These are phyloP conservation scores for Trichoderma simmonsii DNA, from an alignment of 2,329 filamentous ascomycete genomes.

Conservation along the genomic window DNA sequence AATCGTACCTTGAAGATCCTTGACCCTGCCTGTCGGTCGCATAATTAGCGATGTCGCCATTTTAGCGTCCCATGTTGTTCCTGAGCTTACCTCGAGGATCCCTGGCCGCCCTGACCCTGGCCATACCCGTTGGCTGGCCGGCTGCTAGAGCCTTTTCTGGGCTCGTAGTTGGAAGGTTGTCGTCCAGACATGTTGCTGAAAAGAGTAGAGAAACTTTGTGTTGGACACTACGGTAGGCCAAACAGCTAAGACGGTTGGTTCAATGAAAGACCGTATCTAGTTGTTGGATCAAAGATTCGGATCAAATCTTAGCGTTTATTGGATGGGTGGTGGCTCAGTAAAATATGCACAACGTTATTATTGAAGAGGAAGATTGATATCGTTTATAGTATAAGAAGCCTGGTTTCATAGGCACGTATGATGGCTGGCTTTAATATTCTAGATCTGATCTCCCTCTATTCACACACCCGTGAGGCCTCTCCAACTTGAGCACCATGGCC, in stretches of 20 bases:
- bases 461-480: background rate
- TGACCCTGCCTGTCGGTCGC: background rate
- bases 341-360: background rate
- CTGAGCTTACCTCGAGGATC: background rate
- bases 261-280: background rate
- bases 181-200: background rate
- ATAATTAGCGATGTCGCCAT: background rate
- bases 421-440: background rate
- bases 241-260: background rate
- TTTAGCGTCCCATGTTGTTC: background rate
- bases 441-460: background rate
- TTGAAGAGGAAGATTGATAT: background rate
- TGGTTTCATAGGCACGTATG: background rate
- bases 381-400: background rate
- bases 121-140: background rate
- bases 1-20: background rate
- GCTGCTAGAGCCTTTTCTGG: background rate
- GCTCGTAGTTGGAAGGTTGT: background rate
- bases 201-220: background rate
- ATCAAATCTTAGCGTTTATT: background rate
- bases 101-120: background rate
- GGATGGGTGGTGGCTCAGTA: background rate
- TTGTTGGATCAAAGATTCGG: background rate
- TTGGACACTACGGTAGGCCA: background rate
- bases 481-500: background rate